Evolutionary conservation across 148 eudicot species (phyloP), one percentile per base, ranked within the genome.

Genomic region (Simmondsia chinensis): DNA sequence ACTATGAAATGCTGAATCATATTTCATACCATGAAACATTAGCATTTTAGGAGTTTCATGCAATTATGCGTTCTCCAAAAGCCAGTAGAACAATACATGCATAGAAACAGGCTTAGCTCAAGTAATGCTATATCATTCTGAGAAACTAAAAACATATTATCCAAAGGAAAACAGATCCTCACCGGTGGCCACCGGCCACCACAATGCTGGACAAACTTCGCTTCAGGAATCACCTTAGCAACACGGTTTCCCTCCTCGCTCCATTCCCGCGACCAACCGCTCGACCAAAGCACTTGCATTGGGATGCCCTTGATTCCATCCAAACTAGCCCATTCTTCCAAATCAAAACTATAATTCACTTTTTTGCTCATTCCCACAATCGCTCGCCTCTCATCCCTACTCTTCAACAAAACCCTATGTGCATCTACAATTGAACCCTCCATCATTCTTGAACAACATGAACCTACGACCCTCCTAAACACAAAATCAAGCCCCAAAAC

Each of bases 141-240:
- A 1, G 17, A 54, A 14, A 41, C 5, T 2, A 22, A 33, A 33
- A 1, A 17, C 39, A 20, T 14, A 20, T 3, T 20, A 4, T 21
- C 15, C 36, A 10, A 1, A 15, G 25, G 6, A 9, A 5, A 28
- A 7, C 14, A 11, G 48, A 48, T 41, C 37, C 63, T 55, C 72
- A 88, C 97, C 94, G 77, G 87, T 41, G 82, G 82, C 97, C 97
- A 88, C 29, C 83, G 72, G 21, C 97, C 91, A 59, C 97, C 97
- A 37, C 94, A 83, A 65, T 88, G 95, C 19, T 68, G 52, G 25
- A 60, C 58, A 46, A 75, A 57, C 27, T 65, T 66, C 9, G 82
- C 97, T 53, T 39, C 61, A 23, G 87, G 82, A 61, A 89, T 72
- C 7, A 61, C 71, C 54, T 61, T 49, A 33, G 78, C 75, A 24